phyloP scores from a whole-genome alignment of 2,329 filamentous ascomycete species.

The Proliferodiscus dingleyae region DNA sequence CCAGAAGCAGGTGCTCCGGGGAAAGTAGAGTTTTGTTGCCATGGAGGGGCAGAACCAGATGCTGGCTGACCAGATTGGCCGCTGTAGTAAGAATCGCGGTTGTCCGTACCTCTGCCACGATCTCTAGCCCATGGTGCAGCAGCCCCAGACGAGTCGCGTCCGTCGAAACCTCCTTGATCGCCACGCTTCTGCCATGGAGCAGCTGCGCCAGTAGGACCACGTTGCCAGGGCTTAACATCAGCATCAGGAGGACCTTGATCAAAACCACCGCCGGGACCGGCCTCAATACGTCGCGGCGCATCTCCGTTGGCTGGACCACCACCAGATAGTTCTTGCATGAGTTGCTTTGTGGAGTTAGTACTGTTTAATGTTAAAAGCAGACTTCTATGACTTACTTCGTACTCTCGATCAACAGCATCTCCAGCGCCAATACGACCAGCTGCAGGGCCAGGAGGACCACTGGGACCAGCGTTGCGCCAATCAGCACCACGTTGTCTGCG shows the following conservation, averaged over 20 bases:
- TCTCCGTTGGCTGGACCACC: constrained; percentile 54
- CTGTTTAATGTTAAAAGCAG: background rate
- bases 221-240: constrained; percentile 81
- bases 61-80: constrained; percentile 40
- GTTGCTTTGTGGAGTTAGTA: constrained; percentile 58
- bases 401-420: constrained; percentile 87
- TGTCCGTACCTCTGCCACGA: constrained; percentile 39
- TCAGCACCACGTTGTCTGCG: constrained; percentile 71
- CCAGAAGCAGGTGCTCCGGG: constrained; percentile 41
- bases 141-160: constrained; percentile 35
- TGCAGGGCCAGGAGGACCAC: constrained; percentile 41
- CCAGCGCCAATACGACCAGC: constrained; percentile 66
- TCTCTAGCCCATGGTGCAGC: constrained; percentile 61
- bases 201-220: constrained; percentile 75
- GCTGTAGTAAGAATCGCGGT: constrained; percentile 45
- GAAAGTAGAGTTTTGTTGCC: constrained; percentile 39
- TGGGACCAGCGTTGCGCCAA: constrained; percentile 76
- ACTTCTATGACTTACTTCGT: constrained; percentile 65
- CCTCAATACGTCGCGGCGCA: constrained; percentile 78
- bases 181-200: constrained; percentile 66
- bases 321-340: constrained; percentile 94
- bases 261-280: constrained; percentile 60
- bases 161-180: constrained; percentile 37
- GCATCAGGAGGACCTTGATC: constrained; percentile 43
- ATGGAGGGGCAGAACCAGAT: constrained; percentile 36